Percentiles rank a stretch among this genome's conserved stretches.
phyloP scores from a whole-genome alignment of 352 stramenopile species.

The Phytophthora tentaculata region DNA sequence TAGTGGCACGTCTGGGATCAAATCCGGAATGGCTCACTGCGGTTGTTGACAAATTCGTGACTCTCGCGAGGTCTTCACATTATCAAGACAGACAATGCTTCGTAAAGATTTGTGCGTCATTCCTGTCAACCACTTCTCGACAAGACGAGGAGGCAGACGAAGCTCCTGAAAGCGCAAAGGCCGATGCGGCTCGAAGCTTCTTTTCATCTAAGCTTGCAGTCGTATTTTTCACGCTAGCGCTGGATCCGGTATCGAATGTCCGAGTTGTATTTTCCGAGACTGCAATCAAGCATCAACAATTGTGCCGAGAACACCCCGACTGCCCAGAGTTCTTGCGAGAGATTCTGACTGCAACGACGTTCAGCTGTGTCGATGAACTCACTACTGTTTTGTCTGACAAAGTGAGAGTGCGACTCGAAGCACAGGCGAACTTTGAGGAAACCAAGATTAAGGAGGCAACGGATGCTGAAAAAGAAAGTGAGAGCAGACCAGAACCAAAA shows the following conservation, averaged over 20 bases:
- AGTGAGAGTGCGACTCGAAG: slow-evolving; percentile 23
- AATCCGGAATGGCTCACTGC: slow-evolving; percentile 57
- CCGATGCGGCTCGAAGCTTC: slow-evolving; percentile 33
- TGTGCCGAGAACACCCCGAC: slow-evolving; percentile 38
- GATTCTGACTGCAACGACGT: slow-evolving; percentile 30
- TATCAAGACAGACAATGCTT: slow-evolving; percentile 79
- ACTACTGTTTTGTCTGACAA: slow-evolving; percentile 31
- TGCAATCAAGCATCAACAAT: slow-evolving; percentile 50
- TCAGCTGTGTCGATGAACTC: slow-evolving; percentile 37
- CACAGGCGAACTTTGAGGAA: slow-evolving; percentile 19
- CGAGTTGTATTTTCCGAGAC: slow-evolving; percentile 65
- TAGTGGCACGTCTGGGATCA: slow-evolving; percentile 53
- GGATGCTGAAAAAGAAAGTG: slow-evolving; percentile 11
- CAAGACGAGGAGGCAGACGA: slow-evolving; percentile 8
- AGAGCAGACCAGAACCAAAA: slow-evolving; percentile 12
- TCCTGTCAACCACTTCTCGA: slow-evolving; percentile 36
- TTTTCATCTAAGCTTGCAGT: slow-evolving; percentile 57
- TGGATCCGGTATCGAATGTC: slow-evolving; percentile 79
- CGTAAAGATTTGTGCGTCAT: slow-evolving; percentile 66
- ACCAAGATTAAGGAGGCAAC: slow-evolving; percentile 9
- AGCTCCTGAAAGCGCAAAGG: slow-evolving; percentile 10
- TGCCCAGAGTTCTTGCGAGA: slow-evolving; percentile 37
- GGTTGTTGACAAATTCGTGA: slow-evolving; percentile 56
- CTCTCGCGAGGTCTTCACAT: slow-evolving; percentile 56
- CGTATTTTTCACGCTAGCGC: slow-evolving; percentile 64